Evolutionary conservation across 2,329 filamentous ascomycete genomes (phyloP).

Genomic region (Penicillium sp.): DNA sequence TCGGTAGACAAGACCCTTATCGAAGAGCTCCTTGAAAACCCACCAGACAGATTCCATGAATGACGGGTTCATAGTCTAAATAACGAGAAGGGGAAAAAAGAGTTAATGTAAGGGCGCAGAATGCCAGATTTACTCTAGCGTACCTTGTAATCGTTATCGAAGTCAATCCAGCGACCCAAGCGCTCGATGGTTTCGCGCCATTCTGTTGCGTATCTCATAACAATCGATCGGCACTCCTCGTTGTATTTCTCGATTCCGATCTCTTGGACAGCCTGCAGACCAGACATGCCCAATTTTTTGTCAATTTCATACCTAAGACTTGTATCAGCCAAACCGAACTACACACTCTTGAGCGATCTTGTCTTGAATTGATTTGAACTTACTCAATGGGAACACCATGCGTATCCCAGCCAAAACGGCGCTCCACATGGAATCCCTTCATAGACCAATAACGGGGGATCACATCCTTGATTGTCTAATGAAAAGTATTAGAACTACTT

Average conservation of each 20-base stretch:
- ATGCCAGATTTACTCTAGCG: background rate
- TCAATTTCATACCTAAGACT: constrained; percentile 73
- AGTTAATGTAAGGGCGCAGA: constrained; percentile 3
- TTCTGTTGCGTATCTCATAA: constrained; percentile 84
- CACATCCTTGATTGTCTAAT: constrained; percentile 84
- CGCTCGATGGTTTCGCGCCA: constrained; percentile 87
- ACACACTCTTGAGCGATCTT: background rate
- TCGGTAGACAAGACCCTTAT: constrained; percentile 85
- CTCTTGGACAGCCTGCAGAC: constrained; percentile 80
- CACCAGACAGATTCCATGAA: constrained; percentile 98
- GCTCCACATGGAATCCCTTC: constrained; percentile 90
- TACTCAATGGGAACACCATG: constrained; percentile 86
- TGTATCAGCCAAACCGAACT: background rate
- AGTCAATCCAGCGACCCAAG: constrained; percentile 93
- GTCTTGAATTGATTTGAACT: background rate
- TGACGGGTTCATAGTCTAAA: constrained; percentile 80
- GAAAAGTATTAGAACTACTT: background rate
- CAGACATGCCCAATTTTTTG: constrained; percentile 87
- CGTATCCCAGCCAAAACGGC: constrained; percentile 93
- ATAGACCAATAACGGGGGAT: constrained; percentile 97
- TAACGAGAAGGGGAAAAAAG: background rate
- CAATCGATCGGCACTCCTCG: constrained; percentile 83
- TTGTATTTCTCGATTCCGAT: constrained; percentile 89
- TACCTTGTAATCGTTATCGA: constrained; percentile 95
- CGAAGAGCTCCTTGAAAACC: constrained; percentile 90